These are phyloP conservation scores for Xylaria telfairii DNA, from an alignment of 495 filamentous ascomycete species.

Conservation along the genomic window DNA sequence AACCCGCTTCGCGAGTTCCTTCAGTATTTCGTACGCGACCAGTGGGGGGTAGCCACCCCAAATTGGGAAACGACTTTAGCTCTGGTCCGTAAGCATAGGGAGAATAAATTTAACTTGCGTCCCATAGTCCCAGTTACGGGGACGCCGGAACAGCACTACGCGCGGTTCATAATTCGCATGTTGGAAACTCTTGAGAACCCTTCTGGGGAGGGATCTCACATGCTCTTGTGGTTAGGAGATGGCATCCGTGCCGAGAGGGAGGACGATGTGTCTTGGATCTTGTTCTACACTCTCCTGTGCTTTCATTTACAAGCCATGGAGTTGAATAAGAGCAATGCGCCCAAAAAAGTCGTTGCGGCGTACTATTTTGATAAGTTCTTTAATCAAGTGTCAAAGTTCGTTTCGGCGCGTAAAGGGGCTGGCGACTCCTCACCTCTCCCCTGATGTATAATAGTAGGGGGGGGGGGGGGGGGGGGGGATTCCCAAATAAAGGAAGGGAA, in stretches of 20 bases:
- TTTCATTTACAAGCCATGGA: conserved; percentile 35
- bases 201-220: not conserved
- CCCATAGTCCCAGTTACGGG: not conserved
- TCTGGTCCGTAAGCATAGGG: not conserved
- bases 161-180: conserved; percentile 28
- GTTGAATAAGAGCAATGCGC: not conserved
- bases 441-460: too few relatives aligned
- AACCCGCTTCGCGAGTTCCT: conserved; percentile 29
- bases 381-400: not conserved
- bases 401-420: not conserved
- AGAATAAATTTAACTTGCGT: too few relatives aligned
- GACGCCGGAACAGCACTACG: conserved; percentile 28
- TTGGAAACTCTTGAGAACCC: conserved; percentile 13
- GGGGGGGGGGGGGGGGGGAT: too few relatives aligned
- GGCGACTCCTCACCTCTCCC: too few relatives aligned
- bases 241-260: not conserved
- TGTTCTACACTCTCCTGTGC: conserved; percentile 36
- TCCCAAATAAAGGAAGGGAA: too few relatives aligned
- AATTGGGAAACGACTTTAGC: conserved; percentile 23
- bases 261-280: conserved; percentile 29
- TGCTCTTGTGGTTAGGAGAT: conserved; percentile 30
- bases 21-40: conserved; percentile 9
- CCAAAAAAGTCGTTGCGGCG: not conserved
- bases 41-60: conserved; percentile 27
- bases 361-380: not conserved